phyloP scores from a whole-genome alignment of 2,329 filamentous ascomycete genomes.

The Rosellinia necatrix region DNA sequence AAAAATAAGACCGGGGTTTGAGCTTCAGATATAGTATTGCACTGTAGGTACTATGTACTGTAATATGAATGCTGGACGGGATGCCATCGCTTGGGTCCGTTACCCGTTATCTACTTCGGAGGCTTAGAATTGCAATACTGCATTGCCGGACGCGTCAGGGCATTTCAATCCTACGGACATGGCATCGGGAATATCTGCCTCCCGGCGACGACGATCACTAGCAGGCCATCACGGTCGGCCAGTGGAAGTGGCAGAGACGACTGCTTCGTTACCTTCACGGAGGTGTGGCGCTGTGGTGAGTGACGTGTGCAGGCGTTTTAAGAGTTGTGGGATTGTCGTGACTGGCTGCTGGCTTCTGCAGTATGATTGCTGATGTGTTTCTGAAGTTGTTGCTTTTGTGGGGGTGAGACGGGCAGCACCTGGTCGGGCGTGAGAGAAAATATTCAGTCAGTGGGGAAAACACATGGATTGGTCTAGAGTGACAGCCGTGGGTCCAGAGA shows the following conservation, averaged over 20 bases:
- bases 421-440: background rate
- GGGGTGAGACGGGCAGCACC: background rate
- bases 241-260: no score
- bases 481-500: background rate
- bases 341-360: no score
- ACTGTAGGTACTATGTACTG: background rate
- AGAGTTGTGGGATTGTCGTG: background rate
- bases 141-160: no score
- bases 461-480: constrained; percentile 10
- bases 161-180: no score
- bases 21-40: constrained; percentile 1
- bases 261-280: background rate
- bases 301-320: constrained; percentile 26
- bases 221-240: no score
- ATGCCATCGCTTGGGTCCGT: no score
- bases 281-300: background rate
- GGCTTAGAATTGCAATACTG: no score
- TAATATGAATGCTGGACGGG: no score
- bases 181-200: no score
- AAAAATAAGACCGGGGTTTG: background rate
- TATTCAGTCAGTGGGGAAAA: background rate
- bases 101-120: constrained; percentile 5
- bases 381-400: constrained; percentile 7
- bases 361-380: constrained; percentile 15
- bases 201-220: no score